Percentiles rank a stretch among this genome's conserved stretches.
Conservation (phyloP, 345 rosid species). For the Lepidium africanum region DNA sequence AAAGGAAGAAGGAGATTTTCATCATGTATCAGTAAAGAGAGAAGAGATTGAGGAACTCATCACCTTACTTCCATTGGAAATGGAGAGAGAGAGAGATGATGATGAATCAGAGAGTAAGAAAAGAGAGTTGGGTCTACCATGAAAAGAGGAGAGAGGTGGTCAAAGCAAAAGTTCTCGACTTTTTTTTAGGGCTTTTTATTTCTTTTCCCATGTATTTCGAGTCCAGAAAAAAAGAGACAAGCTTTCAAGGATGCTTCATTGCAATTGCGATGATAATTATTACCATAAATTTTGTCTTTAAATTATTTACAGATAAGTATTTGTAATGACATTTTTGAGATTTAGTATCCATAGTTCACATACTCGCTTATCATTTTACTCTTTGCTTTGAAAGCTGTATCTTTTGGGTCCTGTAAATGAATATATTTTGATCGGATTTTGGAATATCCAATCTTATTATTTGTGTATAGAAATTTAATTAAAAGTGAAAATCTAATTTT, state of each 20-base stretch:
- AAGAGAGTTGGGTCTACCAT: slow-evolving; percentile 39
- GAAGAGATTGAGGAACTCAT: slow-evolving; percentile 23
- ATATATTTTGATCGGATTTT: background rate
- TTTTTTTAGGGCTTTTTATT: slow-evolving; percentile 20
- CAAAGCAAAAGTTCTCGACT: slow-evolving; percentile 37
- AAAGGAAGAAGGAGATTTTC: slow-evolving; percentile 17
- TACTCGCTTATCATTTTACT: background rate
- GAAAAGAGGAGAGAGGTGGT: slow-evolving; percentile 36
- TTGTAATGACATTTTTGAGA: background rate
- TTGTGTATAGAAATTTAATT: background rate
- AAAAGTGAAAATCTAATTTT: background rate
- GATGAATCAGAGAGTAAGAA: slow-evolving; percentile 11
- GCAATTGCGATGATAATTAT: background rate
- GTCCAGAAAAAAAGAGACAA: background rate
- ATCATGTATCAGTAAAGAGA: slow-evolving; percentile 23
- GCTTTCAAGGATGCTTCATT: background rate
- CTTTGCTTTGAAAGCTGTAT: background rate
- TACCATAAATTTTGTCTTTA: background rate
- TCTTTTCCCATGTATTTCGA: background rate
- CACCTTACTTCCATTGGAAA: slow-evolving; percentile 34
- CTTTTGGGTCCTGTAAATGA: background rate
- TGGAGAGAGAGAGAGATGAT: slow-evolving; percentile 24
- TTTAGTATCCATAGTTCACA: background rate
- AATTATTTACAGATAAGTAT: background rate
- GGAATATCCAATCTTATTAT: slow-evolving; percentile 1